Conservation (phyloP, 352 stramenopile genomes). For the Phytophthora sp. region DNA sequence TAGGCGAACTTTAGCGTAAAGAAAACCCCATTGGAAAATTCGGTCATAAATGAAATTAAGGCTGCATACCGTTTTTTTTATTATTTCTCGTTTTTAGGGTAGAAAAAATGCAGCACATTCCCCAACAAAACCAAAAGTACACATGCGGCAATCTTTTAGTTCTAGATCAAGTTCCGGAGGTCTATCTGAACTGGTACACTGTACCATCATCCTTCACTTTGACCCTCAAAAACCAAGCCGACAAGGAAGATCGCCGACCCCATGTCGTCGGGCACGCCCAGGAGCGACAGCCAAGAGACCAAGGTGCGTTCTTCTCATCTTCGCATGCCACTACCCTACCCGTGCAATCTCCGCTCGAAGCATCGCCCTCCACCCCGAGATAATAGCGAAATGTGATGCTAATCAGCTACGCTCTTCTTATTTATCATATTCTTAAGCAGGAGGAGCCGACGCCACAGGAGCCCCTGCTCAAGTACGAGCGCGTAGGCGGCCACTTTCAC, state of each 20-base stretch:
- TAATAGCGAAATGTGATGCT: conserved; percentile 7
- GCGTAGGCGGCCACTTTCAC: conserved; percentile 84
- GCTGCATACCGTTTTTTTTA: too few relatives aligned
- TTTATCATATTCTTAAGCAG: conserved; percentile 9
- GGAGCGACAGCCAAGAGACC: conserved; percentile 22
- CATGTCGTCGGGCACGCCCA: conserved; percentile 15
- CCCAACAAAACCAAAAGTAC: too few relatives aligned
- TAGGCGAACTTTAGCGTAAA: neutral
- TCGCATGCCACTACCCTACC: neutral
- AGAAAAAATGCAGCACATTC: too few relatives aligned
- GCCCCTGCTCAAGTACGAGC: conserved; percentile 88
- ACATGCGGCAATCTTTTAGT: too few relatives aligned
- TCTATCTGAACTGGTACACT: too few relatives aligned
- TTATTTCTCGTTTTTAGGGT: too few relatives aligned
- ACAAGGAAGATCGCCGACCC: conserved; percentile 9
- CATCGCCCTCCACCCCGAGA: conserved; percentile 3
- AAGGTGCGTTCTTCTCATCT: conserved; percentile 13
- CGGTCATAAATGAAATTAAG: neutral
- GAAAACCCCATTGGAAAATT: neutral
- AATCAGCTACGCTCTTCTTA: conserved; percentile 16
- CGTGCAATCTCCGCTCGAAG: neutral
- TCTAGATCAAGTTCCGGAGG: too few relatives aligned
- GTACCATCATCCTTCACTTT: too few relatives aligned
- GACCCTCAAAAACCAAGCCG: too few relatives aligned
- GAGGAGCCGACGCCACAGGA: conserved; percentile 39